Conservation (phyloP, 805 yeast species). For the baker's yeast (Saccharomyces cerevisiae) region DNA sequence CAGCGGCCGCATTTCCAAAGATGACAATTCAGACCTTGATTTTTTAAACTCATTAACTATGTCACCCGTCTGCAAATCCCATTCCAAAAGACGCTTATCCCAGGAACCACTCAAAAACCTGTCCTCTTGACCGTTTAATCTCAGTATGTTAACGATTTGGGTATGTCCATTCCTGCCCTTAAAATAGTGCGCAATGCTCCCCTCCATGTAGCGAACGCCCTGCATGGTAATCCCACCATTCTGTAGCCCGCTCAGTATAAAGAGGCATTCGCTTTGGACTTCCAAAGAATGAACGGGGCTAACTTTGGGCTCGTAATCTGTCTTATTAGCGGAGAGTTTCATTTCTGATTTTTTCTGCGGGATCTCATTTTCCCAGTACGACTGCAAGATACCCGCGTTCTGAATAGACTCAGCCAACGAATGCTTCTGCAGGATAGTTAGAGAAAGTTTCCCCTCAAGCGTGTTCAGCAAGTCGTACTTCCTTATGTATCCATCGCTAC, state of each 20-base stretch:
- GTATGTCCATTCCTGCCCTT: constrained; percentile 44
- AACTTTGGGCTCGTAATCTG: constrained; percentile 44
- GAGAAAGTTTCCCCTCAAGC: constrained; percentile 74
- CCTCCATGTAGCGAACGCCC: constrained; percentile 76
- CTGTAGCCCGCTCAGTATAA: constrained; percentile 75
- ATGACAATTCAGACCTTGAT: constrained; percentile 71
- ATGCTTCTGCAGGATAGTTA: constrained; percentile 88
- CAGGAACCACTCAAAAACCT: constrained; percentile 76
- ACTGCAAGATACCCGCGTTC: constrained; percentile 71
- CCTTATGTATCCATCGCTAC: constrained; percentile 89
- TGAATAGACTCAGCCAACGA: constrained; percentile 77
- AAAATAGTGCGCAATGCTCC: constrained; percentile 70
- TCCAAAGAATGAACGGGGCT: constrained; percentile 87
- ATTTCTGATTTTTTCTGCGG: constrained; percentile 48
- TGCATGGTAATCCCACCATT: constrained; percentile 84
- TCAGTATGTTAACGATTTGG: constrained; percentile 66
- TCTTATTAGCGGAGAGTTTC: constrained; percentile 25
- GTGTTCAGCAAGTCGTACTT: constrained; percentile 82
- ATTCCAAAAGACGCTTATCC: constrained; percentile 72
- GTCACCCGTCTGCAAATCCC: constrained; percentile 78
- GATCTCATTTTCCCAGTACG: constrained; percentile 96
- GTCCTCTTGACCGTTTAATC: constrained; percentile 53
- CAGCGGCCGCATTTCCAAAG: constrained; percentile 60
- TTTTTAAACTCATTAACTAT: constrained; percentile 41
- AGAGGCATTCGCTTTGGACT: constrained; percentile 71